Evolutionary conservation across 1,139 yeast genomes (phyloP).

Genomic region (Sugiyamaella xylanicola): DNA sequence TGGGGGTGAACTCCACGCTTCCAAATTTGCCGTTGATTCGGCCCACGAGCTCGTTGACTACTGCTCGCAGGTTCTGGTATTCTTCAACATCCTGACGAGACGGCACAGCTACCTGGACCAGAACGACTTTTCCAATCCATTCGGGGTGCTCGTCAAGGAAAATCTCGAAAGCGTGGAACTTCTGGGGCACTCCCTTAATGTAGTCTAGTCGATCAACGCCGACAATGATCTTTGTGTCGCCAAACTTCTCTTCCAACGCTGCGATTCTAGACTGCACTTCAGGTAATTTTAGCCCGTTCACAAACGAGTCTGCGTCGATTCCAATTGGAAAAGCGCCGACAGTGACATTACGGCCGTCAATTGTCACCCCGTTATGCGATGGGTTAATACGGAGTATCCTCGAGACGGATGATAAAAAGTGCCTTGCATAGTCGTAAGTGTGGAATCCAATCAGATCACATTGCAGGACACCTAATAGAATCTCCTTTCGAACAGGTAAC

Average conservation of each 20-base stretch:
- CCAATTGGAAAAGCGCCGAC: constrained; percentile 99
- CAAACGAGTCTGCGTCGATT: constrained; percentile 89
- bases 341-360: constrained; percentile 71
- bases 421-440: constrained; percentile 99
- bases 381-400: constrained; percentile 81
- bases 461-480: constrained; percentile 84
- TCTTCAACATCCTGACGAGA: constrained; percentile 98
- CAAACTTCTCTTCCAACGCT: constrained; percentile 62
- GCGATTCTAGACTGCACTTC: constrained; percentile 66
- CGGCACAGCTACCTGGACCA: constrained; percentile 97
- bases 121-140: constrained; percentile 95
- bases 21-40: constrained; percentile 96
- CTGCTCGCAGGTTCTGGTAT: constrained; percentile 89
- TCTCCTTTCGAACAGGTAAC: constrained; percentile 92
- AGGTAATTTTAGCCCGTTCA: constrained; percentile 70
- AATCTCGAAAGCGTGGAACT: constrained; percentile 91
- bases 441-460: constrained; percentile 97
- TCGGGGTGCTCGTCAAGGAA: constrained; percentile 92
- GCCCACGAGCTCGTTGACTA: constrained; percentile 94
- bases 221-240: constrained; percentile 79
- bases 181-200: constrained; percentile 97
- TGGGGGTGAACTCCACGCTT: constrained; percentile 95
- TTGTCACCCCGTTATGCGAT: constrained; percentile 88
- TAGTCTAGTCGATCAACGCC: constrained; percentile 96
- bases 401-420: constrained; percentile 89